A percentile compares a stretch with the other conserved stretches of the same genome.
These are phyloP conservation scores for Wallacemonas sp. DNA, from an alignment of 208 protist genomes.

Conservation along the genomic window DNA sequence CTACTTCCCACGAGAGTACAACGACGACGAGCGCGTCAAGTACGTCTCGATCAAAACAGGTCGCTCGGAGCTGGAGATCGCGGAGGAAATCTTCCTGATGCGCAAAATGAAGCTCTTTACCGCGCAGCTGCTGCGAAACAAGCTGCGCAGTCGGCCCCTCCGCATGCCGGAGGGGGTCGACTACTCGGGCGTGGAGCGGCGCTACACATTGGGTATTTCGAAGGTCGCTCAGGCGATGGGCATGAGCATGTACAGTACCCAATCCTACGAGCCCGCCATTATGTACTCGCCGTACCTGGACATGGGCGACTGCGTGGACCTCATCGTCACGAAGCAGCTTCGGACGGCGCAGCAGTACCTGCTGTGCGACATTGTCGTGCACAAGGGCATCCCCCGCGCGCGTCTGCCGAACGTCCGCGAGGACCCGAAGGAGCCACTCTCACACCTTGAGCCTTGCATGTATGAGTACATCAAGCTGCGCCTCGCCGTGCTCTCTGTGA, in stretches of 20 bases:
- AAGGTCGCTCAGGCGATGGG: conserved; percentile 85
- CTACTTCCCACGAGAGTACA: conserved; percentile 81
- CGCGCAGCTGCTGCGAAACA: conserved; percentile 79
- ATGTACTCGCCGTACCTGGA: conserved; percentile 79
- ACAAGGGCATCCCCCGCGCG: conserved; percentile 72
- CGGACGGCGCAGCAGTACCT: conserved; percentile 82
- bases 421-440: conserved; percentile 64
- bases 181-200: conserved; percentile 81
- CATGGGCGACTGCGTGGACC: conserved; percentile 84
- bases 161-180: conserved; percentile 82
- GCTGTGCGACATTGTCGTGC: conserved; percentile 79
- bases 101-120: conserved; percentile 86
- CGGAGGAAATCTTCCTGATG: conserved; percentile 90
- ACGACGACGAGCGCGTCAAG: conserved; percentile 84
- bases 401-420: conserved; percentile 58
- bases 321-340: conserved; percentile 83
- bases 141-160: conserved; percentile 67
- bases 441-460: conserved; percentile 76
- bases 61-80: conserved; percentile 72
- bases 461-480: conserved; percentile 85
- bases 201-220: conserved; percentile 76
- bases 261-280: conserved; percentile 75
- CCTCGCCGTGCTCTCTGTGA: conserved; percentile 66
- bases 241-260: conserved; percentile 86
- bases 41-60: conserved; percentile 82